phyloP scores from a whole-genome alignment of 306 rosid genomes.

The Senna tora region DNA sequence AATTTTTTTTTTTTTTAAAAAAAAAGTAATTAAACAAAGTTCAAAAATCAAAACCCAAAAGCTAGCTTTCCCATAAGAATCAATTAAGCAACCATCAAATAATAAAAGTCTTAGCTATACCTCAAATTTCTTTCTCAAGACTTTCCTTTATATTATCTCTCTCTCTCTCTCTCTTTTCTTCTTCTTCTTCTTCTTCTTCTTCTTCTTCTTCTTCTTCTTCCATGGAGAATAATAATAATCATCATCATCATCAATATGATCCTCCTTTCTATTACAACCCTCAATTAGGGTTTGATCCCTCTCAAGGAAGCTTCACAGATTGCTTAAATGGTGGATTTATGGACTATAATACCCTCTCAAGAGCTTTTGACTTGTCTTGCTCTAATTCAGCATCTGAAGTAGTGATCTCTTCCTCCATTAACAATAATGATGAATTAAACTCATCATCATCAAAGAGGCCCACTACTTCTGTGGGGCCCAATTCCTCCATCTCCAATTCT shows the following conservation, averaged over 20 bases:
- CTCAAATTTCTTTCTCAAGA: conserved; percentile 48
- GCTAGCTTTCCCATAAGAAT: conserved; percentile 53
- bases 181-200: not conserved
- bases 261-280: conserved; percentile 59
- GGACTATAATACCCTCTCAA: conserved; percentile 76
- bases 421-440: conserved; percentile 25
- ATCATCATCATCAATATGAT: conserved; percentile 39
- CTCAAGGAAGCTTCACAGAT: conserved; percentile 68
- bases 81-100: conserved; percentile 35
- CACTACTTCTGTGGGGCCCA: conserved; percentile 26
- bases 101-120: conserved; percentile 44
- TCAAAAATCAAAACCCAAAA: conserved; percentile 47
- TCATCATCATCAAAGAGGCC: conserved; percentile 23
- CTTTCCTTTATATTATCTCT: conserved; percentile 29
- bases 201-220: conserved; percentile 22
- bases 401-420: conserved; percentile 58
- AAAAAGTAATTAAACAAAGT: conserved; percentile 42
- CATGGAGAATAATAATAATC: conserved; percentile 56
- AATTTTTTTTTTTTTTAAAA: no score
- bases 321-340: conserved; percentile 68
- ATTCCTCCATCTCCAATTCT: conserved; percentile 61
- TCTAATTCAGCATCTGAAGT: conserved; percentile 64
- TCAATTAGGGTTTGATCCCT: conserved; percentile 51
- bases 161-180: not conserved
- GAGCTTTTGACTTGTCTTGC: conserved; percentile 84